phyloP scores from a whole-genome alignment of 2,329 filamentous ascomycete species.

The Pestalotiopsis sp. region DNA sequence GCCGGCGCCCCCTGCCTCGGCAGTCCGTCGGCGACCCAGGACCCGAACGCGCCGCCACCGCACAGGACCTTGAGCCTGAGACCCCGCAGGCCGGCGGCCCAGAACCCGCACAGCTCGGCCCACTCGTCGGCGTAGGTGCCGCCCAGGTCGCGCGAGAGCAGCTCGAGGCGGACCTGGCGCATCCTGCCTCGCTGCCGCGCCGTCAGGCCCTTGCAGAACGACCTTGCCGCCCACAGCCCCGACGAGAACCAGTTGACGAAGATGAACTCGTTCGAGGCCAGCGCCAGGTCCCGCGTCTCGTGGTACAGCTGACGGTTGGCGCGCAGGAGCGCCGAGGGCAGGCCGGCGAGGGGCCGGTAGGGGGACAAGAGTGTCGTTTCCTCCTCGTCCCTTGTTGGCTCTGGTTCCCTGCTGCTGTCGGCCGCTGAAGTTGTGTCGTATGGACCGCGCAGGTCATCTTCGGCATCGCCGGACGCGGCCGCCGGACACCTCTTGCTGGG shows the following conservation, averaged over 20 bases:
- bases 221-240: slow-evolving; percentile 43
- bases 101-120: slow-evolving; percentile 38
- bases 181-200: slow-evolving; percentile 46
- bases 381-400: background rate
- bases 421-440: background rate
- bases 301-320: slow-evolving; percentile 43
- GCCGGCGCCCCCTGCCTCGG: slow-evolving; percentile 15
- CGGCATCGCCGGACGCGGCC: background rate
- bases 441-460: background rate
- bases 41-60: slow-evolving; percentile 24
- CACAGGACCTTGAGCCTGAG: slow-evolving; percentile 42
- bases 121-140: slow-evolving; percentile 34
- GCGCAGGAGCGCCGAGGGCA: slow-evolving; percentile 43
- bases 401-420: background rate
- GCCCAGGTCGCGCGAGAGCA: slow-evolving; percentile 40
- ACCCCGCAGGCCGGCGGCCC: slow-evolving; percentile 38
- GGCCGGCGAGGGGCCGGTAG: slow-evolving; percentile 37
- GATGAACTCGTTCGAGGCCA: slow-evolving; percentile 46
- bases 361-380: slow-evolving; percentile 31
- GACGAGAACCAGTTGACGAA: slow-evolving; percentile 50
- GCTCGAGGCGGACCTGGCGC: slow-evolving; percentile 44
- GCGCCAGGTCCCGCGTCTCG: slow-evolving; percentile 44
- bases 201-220: slow-evolving; percentile 35
- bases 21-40: slow-evolving; percentile 17
- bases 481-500: slow-evolving; percentile 1